Base-by-base conservation (phyloP, 1,284 basidiomycete species). In the Chalciporus sp. region DNA sequence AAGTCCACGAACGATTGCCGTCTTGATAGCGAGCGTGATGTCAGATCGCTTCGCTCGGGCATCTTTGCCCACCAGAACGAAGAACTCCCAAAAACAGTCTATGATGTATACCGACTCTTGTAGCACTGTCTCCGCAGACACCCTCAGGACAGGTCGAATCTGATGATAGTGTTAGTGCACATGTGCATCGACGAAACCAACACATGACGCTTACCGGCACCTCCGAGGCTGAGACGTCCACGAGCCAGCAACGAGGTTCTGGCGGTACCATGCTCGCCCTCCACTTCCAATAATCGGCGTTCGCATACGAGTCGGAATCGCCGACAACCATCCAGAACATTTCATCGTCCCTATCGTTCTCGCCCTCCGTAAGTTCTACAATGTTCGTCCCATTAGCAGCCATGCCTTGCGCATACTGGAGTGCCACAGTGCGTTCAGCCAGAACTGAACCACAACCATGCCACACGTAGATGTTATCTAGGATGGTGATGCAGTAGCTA, bases 321-420 rank as follows among this genome's bases (percentile, higher is more conserved):
- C 90, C 90, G 10, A 92, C 75, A 43, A 88, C 80, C 82, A 89
- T 85, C 87, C 90, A 90, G 64, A 92, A 91, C 80, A 91, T 84
- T 53, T 90, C 87, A 52, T 90, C 86, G 26, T 78, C 70, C 37
- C 72, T 70, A 26, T 80, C 78, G 49, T 78, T 79, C 59, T 82
- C 78, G n/a, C 82, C 82, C 63, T 92, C 87, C 3, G 67, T 60
- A 7, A 90, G 75, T 55, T 87, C 84, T 8, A 81, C 69, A 20
- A 83, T 70, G 11, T 66, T 68, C 4, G 70, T 70, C 4, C 73
- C 67, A 28, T 71, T 72, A 7, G 66, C 60, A 1, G 74, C 71
- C 28, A 91, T 70, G 6, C 67, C 69, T 42, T 74, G 70, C 6
- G 81, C 86, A 66, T 92, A 92, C 56, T 74, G 68, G 12, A 81